Evolutionary conservation across 345 rosid genomes (phyloP).

Genomic region (Heritiera littoralis): DNA sequence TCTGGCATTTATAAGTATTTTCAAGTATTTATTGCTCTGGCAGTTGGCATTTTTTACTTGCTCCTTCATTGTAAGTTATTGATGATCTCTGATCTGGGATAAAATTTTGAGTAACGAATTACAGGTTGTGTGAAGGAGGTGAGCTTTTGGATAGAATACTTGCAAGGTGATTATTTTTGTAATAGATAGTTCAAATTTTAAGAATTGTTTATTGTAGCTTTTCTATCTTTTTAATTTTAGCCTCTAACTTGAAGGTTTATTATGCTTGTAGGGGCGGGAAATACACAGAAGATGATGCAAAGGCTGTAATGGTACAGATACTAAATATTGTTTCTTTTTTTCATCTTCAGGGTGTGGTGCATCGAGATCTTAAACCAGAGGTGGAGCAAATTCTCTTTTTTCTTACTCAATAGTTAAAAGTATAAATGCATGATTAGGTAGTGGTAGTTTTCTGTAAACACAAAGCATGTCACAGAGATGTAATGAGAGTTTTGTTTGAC

Average conservation of each 20-base stretch:
- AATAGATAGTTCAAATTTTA: slow-evolving; percentile 4
- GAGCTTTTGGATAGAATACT: slow-evolving; percentile 90
- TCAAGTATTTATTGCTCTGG: background rate
- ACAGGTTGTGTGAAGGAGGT: slow-evolving; percentile 98
- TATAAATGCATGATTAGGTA: background rate
- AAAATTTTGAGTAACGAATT: slow-evolving; percentile 23
- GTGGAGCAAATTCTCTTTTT: slow-evolving; percentile 37
- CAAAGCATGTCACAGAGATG: background rate
- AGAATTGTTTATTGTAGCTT: slow-evolving; percentile 3
- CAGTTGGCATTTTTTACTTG: background rate
- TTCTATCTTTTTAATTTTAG: background rate
- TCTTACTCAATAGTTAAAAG: slow-evolving; percentile 10
- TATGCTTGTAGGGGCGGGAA: slow-evolving; percentile 72
- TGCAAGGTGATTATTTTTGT: slow-evolving; percentile 53
- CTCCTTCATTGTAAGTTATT: slow-evolving; percentile 11
- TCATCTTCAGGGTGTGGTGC: slow-evolving; percentile 98
- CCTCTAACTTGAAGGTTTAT: slow-evolving; percentile 29
- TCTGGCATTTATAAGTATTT: background rate
- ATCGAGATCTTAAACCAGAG: slow-evolving; percentile 98
- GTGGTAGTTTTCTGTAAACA: background rate
- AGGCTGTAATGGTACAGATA: slow-evolving; percentile 77
- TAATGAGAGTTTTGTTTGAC: background rate
- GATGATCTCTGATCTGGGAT: background rate
- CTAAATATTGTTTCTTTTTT: slow-evolving; percentile 83
- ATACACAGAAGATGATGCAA: slow-evolving; percentile 89